Evolutionary conservation across 2,329 filamentous ascomycete species (phyloP).

Genomic region (Ceratocystis albifundus): DNA sequence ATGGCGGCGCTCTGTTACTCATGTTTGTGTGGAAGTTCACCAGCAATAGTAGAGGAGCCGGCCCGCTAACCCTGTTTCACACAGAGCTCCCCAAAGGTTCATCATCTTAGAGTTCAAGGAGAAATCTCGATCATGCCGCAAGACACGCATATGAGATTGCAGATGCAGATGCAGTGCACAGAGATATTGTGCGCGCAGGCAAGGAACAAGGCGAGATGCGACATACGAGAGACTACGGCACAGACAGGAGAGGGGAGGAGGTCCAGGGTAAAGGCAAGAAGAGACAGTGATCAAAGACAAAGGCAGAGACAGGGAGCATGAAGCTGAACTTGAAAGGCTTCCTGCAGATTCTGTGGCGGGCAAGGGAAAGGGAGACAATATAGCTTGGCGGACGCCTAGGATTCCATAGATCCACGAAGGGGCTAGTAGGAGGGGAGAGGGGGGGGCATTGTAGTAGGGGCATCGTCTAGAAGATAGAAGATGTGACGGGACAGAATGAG

Average conservation of each 20-base stretch:
- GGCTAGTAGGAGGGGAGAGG: no score
- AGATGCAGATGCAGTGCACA: no score
- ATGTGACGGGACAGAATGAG: no score
- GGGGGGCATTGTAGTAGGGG: no score
- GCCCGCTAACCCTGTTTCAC: constrained; percentile 1
- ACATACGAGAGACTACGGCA: no score
- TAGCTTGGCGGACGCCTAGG: no score
- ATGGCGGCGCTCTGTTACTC: no score
- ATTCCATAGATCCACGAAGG: neutral
- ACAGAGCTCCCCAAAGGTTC: neutral
- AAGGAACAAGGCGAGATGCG: no score
- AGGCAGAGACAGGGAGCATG: neutral
- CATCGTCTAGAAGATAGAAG: no score
- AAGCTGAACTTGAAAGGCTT: constrained; percentile 4
- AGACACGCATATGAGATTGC: neutral
- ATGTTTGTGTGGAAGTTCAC: neutral
- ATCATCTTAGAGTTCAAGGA: neutral
- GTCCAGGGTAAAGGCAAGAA: no score
- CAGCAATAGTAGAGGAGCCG: neutral
- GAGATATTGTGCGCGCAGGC: no score
- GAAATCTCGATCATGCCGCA: constrained; percentile 1
- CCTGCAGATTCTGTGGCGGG: neutral
- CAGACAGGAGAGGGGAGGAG: neutral
- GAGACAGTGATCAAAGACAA: neutral
- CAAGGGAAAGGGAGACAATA: neutral